Base-by-base conservation (phyloP, 1,284 basidiomycete species). In the Heterobasidion occidentale region DNA sequence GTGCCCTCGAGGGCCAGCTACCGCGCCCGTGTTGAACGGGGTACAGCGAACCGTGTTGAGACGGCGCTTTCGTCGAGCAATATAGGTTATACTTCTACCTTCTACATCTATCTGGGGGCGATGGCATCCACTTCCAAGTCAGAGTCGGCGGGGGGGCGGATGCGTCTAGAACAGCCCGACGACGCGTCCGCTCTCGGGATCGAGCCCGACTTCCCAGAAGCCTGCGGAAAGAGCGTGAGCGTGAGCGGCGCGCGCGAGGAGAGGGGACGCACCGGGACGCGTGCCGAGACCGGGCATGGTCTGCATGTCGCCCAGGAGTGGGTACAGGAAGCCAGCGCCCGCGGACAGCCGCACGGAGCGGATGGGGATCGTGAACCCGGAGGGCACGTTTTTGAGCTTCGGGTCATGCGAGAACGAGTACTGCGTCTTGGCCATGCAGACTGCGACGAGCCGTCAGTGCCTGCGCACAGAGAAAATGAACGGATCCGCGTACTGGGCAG, bases 391-490 rank as follows among this genome's bases (percentile, higher is more conserved):
- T 78, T 97, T 97, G 62, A 91, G 78, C 64, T 86, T 86, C n/a
- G 94, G 89, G 68, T 98, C 90, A 69, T 95, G 93, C 27, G 92
- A 95, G 77, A 98, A 94, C 19, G 93, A 96, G 64, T 97, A 90
- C 64, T 96, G 95, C 3, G 97, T 99, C 81, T 99, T 99, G 58
- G 96, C 95, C 93, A 98, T 95, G 74, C 95, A 98, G 68, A 95
- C 92, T 86, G 69, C 3, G 47, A 52, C 48, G 33, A 48, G 52
- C 20, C 47, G 50, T 64, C 46, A 64, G 63, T 51, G 17, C 33
- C 35, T 17, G 15, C 27, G 6, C 17, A 50, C 14, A 46, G n/a
- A 47, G 35, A 12, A 53, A 33, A 38, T 6, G 9, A 27, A 19
- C 53, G 53, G 57, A 56, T 35, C 1, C 47, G 76, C 88, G 67